Conservation (phyloP, 306 rosid genomes). For the Malus domestica region ASM211411v1 NC_041793.1:32555001-32555500, state of each 20-base stretch:
- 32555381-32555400: slow-evolving; percentile 44
- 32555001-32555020: too few species aligned
- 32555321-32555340: neutral
- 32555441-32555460: slow-evolving; percentile 15
- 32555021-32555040: too few species aligned
- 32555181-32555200: neutral
- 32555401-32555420: slow-evolving; percentile 47
- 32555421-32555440: slow-evolving; percentile 43
- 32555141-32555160: neutral
- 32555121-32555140: neutral
- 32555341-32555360: neutral
- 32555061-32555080: neutral
- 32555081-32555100: neutral
- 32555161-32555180: neutral
- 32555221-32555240: neutral
- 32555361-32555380: neutral
- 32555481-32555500: slow-evolving; percentile 1
- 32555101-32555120: neutral
- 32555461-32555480: slow-evolving; percentile 2
- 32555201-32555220: neutral
- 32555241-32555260: neutral
- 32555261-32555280: neutral
- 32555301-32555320: neutral
- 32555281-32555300: neutral
- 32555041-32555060: too few species aligned